Evolutionary conservation across 257 asterid genomes (phyloP).

Genomic region (Marsdenia floribunda): DNA sequence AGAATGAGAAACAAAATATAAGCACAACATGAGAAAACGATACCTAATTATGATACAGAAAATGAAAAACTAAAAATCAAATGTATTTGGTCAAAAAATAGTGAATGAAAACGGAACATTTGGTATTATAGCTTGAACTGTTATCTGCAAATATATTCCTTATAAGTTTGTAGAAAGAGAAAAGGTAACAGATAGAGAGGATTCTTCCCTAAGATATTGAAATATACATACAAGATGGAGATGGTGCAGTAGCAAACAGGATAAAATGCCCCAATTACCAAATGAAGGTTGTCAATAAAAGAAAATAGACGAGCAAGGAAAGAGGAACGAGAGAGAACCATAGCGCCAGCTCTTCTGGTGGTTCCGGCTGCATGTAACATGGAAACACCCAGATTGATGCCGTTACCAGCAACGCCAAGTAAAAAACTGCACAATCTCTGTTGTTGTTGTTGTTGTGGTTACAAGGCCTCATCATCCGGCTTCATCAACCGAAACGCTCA

Average conservation of each 20-base stretch:
- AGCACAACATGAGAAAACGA: too few species aligned
- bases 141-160: not conserved
- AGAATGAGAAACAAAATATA: too few species aligned
- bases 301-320: not conserved
- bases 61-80: too few species aligned
- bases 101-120: too few species aligned
- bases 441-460: not conserved
- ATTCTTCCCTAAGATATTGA: too few species aligned
- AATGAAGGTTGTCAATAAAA: not conserved
- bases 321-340: conserved; percentile 8
- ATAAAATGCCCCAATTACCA: not conserved
- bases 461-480: not conserved
- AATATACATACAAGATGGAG: too few species aligned
- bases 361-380: conserved; percentile 15
- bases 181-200: not conserved
- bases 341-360: not conserved
- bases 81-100: not conserved
- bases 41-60: too few species aligned
- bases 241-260: too few species aligned
- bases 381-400: conserved; percentile 5
- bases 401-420: not conserved
- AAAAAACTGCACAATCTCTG: not conserved
- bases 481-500: not conserved
- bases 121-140: not conserved
- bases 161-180: not conserved